Percentiles rank a stretch among this genome's conserved stretches.
Conservation (phyloP, 2,329 filamentous ascomycete genomes). For the Exophiala bonariae region DNA sequence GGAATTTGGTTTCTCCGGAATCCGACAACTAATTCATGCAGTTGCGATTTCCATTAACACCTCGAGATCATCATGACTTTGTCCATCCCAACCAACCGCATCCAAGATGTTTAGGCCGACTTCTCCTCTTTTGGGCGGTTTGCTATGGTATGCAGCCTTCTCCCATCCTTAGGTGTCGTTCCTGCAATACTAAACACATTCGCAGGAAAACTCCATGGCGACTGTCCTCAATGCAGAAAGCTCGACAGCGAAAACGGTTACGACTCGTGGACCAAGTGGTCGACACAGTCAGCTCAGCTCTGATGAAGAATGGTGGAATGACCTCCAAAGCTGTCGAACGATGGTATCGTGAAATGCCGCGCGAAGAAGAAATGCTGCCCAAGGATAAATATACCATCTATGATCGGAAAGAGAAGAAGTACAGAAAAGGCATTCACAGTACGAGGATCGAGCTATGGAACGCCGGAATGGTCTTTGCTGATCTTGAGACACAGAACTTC, state of each 20-base stretch:
- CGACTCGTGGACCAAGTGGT: constrained; percentile 86
- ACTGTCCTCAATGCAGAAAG: constrained; percentile 87
- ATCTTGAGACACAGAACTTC: constrained; percentile 59
- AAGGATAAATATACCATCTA: constrained; percentile 98
- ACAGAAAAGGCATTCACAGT: constrained; percentile 98
- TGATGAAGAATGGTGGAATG: constrained; percentile 70
- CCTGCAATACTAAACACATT: not conserved
- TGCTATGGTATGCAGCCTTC: constrained; percentile 66
- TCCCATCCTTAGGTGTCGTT: not conserved
- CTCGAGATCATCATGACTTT: not conserved
- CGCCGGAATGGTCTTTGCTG: constrained; percentile 12
- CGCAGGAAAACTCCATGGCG: constrained; percentile 93
- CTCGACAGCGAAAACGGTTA: constrained; percentile 78
- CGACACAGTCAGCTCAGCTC: constrained; percentile 74
- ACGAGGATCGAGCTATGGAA: constrained; percentile 40
- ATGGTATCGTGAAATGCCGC: constrained; percentile 96
- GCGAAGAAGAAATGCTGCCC: constrained; percentile 91
- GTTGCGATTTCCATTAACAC: too few relatives aligned
- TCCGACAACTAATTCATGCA: too few relatives aligned
- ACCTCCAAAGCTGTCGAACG: constrained; percentile 74
- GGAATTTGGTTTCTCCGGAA: not conserved
- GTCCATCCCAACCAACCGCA: not conserved
- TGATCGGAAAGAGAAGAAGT: constrained; percentile 91
- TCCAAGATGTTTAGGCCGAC: constrained; percentile 78
- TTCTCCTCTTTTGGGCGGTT: constrained; percentile 72